phyloP scores from a whole-genome alignment of 176 grass and related monocot species.

The Cymbopogon citratus region DNA sequence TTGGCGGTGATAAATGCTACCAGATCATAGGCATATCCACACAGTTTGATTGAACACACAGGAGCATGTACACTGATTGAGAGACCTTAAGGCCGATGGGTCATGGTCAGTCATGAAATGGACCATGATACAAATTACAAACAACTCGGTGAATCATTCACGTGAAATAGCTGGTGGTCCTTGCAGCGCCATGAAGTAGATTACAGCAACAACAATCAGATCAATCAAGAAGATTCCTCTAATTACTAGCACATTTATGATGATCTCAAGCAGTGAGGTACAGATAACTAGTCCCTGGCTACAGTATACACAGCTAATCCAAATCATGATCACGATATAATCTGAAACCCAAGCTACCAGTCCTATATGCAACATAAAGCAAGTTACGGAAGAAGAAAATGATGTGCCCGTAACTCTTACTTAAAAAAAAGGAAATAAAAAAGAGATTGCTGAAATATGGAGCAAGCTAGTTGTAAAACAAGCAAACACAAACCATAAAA shows the following conservation, averaged over 20 bases:
- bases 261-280: background rate
- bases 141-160: background rate
- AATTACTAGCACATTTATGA: background rate
- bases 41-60: background rate
- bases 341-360: background rate
- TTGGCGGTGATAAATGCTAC: background rate
- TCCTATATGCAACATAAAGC: conserved; percentile 1
- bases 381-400: background rate
- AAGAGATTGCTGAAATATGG: background rate
- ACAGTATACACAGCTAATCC: background rate
- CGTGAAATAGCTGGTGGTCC: background rate
- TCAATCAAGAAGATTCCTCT: background rate
- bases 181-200: background rate
- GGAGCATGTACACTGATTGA: background rate
- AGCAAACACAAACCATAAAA: background rate
- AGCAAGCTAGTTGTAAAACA: background rate
- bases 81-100: background rate
- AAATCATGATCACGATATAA: background rate
- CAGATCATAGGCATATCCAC: background rate
- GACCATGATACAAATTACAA: background rate
- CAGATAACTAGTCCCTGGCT: background rate
- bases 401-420: background rate
- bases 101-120: background rate
- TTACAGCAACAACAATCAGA: background rate
- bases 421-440: background rate